Evolutionary conservation across 305 asterid species (phyloP), one percentile per base, ranked within the genome.

Genomic region (Solanum aculeatissimum): DNA sequence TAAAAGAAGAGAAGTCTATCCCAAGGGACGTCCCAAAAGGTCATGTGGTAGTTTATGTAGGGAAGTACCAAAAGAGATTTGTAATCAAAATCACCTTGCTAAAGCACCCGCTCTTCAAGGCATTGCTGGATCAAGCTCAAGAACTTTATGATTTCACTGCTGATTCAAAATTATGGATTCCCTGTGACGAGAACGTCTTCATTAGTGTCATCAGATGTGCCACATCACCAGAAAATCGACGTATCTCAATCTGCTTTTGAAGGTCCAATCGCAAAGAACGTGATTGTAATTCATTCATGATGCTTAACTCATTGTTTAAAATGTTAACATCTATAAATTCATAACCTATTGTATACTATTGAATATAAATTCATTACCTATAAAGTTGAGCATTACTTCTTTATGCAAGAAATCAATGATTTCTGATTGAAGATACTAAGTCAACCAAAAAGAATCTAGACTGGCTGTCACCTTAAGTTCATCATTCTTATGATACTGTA

Each of bases 1-100:
- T 77, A 72, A 90, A 85, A 25, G 94, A 90, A 29, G 93, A 91
- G 86, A 86, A 87, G 80, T 85, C 85, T 55, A 94, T 96, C 55
- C 98, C 98, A 0, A 88, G 89, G 16, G 99, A 95, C 45, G 99
- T 97, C 42, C 98, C 99, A 0, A 97, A 91, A 91, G 99, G 99
- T 35, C 99, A 97, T 84, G 72, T 91, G 87, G 98, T 91, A 27
- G 97, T 95, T 58, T 97, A 95, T 32, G 98, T 97, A 6, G 99
- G 99, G 6, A 95, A 93, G 55, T 85, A 80, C 66, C 91, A 86
- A 54, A 95, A 92, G 86, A 91, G 98, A 85, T 94, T 89, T 58
- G 98, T 97, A 38, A 97, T 95, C 90, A 92, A 94, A 83, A 90
- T 97, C 43, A 84, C 86, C 82, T 85, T 92, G 57, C 91, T 97